Base-by-base conservation (phyloP, 345 rosid species). In the Eucalyptus urophylla region DNA sequence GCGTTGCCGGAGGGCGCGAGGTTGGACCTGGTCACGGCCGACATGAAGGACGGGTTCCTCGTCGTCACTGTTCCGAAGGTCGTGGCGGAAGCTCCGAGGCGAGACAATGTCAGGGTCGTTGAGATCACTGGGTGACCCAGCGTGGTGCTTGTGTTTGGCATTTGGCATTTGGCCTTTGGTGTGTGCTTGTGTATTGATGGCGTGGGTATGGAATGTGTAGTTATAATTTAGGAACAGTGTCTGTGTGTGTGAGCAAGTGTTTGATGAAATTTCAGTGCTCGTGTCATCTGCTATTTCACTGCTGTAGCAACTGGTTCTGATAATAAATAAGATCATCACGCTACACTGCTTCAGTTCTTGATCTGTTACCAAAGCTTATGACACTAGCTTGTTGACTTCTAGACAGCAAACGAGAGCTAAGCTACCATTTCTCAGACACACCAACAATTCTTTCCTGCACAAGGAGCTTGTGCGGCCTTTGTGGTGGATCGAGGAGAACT, bases 1-100 rank as follows among this genome's bases (percentile, higher is more conserved):
- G 27, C 5, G 50, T 56, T 89, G 58, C 90, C 90, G 50, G 90
- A 62, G 65, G 40, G 67, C 85, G 90, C 83, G 43, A 89, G 85
- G 86, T 45, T 86, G 88, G 90, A 89, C 56, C 87, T 89, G 58
- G 87, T 86, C 33, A 86, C 88, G 5, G 90, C 90, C 9, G 86
- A 67, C 43, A 89, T 89, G 90, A 62, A 45, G 60, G 58, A 86
- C 8, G 90, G 90, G 53, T 76, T 86, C 31, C 86, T 89, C 86
- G 86, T 51, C 37, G 90, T 89, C 25, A 87, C 88, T 1, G 87
- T 89, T 80, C 90, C 90, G 31, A 89, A 89, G 90, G 86, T 86
- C 47, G 86, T 40, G 67, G 86, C 53, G 5, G 88, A 87, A 1
- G 80, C 76, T 49, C 50, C 86, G 86, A 87, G 80, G 67, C 90